phyloP scores from a whole-genome alignment of 139 green algal species.

The Astrephomene gubernaculifera region DNA sequence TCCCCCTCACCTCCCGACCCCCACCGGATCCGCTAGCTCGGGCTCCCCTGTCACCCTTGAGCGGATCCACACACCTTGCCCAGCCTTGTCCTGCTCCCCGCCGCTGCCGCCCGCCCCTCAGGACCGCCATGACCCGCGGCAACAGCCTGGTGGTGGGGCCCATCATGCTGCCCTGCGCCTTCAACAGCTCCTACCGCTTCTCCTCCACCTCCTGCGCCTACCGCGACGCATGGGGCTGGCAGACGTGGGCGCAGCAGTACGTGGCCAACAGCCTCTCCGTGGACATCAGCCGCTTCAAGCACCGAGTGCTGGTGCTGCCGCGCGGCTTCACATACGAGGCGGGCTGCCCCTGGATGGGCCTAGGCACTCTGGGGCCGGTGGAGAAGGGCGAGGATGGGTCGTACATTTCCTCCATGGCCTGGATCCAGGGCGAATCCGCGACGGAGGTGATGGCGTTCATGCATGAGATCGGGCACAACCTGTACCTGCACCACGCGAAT shows the following conservation, averaged over 20 bases:
- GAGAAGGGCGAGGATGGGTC: background rate
- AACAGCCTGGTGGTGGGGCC: slow-evolving; percentile 54
- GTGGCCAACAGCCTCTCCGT: background rate
- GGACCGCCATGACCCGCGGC: slow-evolving; percentile 32
- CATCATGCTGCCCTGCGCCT: slow-evolving; percentile 36
- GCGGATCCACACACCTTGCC: no score
- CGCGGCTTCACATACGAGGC: slow-evolving; percentile 28
- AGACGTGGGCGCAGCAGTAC: slow-evolving; percentile 23
- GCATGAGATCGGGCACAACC: slow-evolving; percentile 61
- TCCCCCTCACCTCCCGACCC: no score
- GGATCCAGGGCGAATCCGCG: slow-evolving; percentile 30
- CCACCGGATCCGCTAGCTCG: no score
- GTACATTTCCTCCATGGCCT: slow-evolving; percentile 22
- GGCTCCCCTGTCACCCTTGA: no score
- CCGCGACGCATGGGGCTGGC: slow-evolving; percentile 31
- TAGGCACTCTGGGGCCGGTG: slow-evolving; percentile 46
- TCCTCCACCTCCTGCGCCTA: slow-evolving; percentile 19
- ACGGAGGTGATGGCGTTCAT: slow-evolving; percentile 42
- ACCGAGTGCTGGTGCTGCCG: slow-evolving; percentile 27
- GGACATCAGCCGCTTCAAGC: background rate
- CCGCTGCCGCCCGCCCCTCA: background rate
- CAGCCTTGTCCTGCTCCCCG: no score
- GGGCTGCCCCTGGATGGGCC: slow-evolving; percentile 40
- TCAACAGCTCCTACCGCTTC: slow-evolving; percentile 21
- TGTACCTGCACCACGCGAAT: slow-evolving; percentile 59